Evolutionary conservation across 1,139 yeast genomes (phyloP).

Genomic region (Martiniozyma asiatica): DNA sequence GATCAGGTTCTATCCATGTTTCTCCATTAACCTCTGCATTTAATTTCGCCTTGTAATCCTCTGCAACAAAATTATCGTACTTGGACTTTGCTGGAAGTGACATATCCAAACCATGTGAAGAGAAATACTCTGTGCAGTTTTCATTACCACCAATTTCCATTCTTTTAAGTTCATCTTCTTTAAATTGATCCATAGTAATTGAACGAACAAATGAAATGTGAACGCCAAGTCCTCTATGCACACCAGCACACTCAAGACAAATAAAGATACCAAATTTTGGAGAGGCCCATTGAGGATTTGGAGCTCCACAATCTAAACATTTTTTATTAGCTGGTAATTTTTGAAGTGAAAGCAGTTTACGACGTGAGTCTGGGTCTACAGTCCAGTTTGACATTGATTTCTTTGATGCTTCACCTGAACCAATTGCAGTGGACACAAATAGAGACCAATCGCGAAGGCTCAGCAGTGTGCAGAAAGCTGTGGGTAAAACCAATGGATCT

Average conservation of each 20-base stretch:
- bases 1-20: constrained; percentile 58
- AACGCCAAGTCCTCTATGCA: constrained; percentile 92
- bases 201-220: constrained; percentile 94
- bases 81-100: constrained; percentile 54
- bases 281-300: constrained; percentile 98
- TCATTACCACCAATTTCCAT: constrained; percentile 96
- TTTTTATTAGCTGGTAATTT: constrained; percentile 73
- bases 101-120: constrained; percentile 60
- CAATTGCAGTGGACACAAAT: too few species aligned
- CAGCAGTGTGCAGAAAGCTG: too few species aligned
- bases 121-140: constrained; percentile 56
- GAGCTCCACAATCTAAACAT: constrained; percentile 91
- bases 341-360: constrained; percentile 69
- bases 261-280: constrained; percentile 95
- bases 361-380: constrained; percentile 81
- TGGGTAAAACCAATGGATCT: too few species aligned
- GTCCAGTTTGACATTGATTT: constrained; percentile 41
- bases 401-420: background rate
- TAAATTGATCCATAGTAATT: constrained; percentile 95
- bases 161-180: constrained; percentile 74
- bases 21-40: constrained; percentile 66
- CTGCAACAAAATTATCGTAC: constrained; percentile 85
- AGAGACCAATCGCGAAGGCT: too few species aligned
- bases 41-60: constrained; percentile 77
- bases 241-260: constrained; percentile 95